These are phyloP conservation scores for Aspergillus viridinutans DNA, from an alignment of 2,329 filamentous ascomycete genomes.

Conservation along the genomic window DNA sequence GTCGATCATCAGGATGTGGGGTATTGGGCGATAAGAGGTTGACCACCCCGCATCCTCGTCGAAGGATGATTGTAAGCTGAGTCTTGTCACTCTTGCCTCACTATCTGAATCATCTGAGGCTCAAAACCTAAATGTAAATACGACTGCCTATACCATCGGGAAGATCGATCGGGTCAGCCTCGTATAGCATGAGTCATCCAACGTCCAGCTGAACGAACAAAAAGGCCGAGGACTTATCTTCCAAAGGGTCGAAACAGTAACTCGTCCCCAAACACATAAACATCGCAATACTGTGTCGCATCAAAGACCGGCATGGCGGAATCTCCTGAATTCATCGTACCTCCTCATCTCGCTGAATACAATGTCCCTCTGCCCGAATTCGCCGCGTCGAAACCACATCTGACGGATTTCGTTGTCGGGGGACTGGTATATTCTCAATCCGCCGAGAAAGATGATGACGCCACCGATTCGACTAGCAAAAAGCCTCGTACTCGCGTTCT, in stretches of 20 bases:
- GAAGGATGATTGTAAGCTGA: background rate
- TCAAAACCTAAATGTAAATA: background rate
- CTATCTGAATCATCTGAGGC: background rate
- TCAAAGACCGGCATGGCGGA: background rate
- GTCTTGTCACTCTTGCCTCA: background rate
- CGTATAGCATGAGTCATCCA: background rate
- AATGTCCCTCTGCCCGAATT: slow-evolving; percentile 25
- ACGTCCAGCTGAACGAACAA: background rate
- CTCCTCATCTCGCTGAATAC: slow-evolving; percentile 28
- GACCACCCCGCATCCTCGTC: background rate
- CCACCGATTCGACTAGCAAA: slow-evolving; percentile 13
- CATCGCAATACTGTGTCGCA: background rate
- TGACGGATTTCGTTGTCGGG: slow-evolving; percentile 25
- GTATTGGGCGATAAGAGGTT: background rate
- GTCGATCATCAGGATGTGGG: background rate
- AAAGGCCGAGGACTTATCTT: background rate
- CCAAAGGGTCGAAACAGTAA: background rate
- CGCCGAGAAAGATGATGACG: background rate
- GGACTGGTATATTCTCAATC: slow-evolving; percentile 26
- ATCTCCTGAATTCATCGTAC: slow-evolving; percentile 15
- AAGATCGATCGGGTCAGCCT: background rate
- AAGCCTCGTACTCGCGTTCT: slow-evolving; percentile 29
- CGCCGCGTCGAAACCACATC: slow-evolving; percentile 22
- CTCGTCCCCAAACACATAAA: background rate
- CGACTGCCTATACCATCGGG: background rate